Base-by-base conservation (phyloP, 139 green algal genomes). In the Nannochloris sp. region DNA sequence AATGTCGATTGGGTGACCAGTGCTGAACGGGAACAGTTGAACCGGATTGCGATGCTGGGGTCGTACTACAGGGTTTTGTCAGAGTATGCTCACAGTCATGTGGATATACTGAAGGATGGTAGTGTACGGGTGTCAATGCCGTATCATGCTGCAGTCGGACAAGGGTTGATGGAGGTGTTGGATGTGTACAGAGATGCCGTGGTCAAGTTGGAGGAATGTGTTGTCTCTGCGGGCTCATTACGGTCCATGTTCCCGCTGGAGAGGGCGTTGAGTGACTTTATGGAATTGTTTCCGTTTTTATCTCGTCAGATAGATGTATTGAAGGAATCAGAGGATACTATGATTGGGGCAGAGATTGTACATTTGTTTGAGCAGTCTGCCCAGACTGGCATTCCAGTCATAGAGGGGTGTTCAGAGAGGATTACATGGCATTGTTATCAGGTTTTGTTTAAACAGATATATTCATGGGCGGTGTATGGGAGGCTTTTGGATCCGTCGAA, bases 381-480 rank as follows among this genome's bases (percentile, higher is more conserved):
- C 6, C 66, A 67, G 17, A 82, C 71, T 59, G 89, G 89, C n/a
- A 30, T 81, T 46, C 89, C 87, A 1, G 56, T 62, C n/a, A 61
- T 96, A 65, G 76, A 92, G 36, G 76, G 81, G 5, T 83, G 70
- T 53, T 62, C 87, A 46, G 49, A 63, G 59, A 78, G 89, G 5
- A 76, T 96, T 49, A 70, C 89, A 36, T 96, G 89, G 89, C 85
- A 96, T 75, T 89, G 79, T 79, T 79, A 92, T 62, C 83, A 93
- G 62, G 81, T 89, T 30, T 58, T 96, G 49, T 83, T 88, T 66
- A 79, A 83, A 66, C 89, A 96, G 69, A 70, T 95, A 8, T 75
- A 87, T 5, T 78, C 81, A 10, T 96, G 89, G 87, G 87, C 91
- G 69, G 69, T 95, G 56, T 79, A 95, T 69, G 89, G 89, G 9